phyloP scores from a whole-genome alignment of 495 filamentous ascomycete genomes.

The Aspergillus avenaceus region DNA sequence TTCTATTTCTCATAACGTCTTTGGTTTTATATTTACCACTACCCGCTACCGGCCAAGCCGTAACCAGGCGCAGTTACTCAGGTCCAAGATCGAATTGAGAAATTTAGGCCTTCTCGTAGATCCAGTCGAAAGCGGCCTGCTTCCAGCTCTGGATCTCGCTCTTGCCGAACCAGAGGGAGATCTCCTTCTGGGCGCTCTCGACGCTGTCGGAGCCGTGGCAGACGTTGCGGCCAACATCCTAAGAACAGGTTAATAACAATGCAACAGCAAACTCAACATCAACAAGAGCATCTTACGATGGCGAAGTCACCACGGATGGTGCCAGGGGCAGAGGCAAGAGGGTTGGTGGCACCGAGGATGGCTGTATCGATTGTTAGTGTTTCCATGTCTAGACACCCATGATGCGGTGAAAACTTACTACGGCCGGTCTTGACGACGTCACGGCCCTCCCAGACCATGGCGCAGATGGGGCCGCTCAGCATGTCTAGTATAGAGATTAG shows the following conservation, averaged over 20 bases:
- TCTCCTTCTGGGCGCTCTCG: conserved; percentile 99
- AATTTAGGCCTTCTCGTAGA: conserved; percentile 82
- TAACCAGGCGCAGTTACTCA: conserved; percentile 13
- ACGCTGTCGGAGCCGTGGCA: conserved; percentile 99
- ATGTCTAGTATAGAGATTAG: conserved; percentile 62
- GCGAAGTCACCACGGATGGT: conserved; percentile 93
- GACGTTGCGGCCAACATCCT: conserved; percentile 96
- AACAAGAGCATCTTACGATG: conserved; percentile 41
- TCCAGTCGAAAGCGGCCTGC: conserved; percentile 75
- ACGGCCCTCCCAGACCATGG: conserved; percentile 98
- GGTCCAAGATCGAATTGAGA: conserved; percentile 17
- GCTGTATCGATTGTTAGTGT: conserved; percentile 33
- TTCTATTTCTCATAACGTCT: conserved; percentile 28
- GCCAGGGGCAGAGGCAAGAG: conserved; percentile 83
- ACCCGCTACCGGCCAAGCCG: conserved; percentile 18
- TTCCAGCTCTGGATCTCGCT: conserved; percentile 79
- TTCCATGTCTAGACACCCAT: neutral
- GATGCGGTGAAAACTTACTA: conserved; percentile 47
- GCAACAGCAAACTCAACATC: neutral
- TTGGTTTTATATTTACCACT: conserved; percentile 17
- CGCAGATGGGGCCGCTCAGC: conserved; percentile 91
- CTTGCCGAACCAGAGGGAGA: conserved; percentile 91
- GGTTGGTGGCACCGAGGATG: conserved; percentile 98
- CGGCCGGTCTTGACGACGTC: conserved; percentile 98
- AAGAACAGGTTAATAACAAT: conserved; percentile 6